phyloP scores from a whole-genome alignment of 345 rosid species.

The Hirschfeldia incana region DNA sequence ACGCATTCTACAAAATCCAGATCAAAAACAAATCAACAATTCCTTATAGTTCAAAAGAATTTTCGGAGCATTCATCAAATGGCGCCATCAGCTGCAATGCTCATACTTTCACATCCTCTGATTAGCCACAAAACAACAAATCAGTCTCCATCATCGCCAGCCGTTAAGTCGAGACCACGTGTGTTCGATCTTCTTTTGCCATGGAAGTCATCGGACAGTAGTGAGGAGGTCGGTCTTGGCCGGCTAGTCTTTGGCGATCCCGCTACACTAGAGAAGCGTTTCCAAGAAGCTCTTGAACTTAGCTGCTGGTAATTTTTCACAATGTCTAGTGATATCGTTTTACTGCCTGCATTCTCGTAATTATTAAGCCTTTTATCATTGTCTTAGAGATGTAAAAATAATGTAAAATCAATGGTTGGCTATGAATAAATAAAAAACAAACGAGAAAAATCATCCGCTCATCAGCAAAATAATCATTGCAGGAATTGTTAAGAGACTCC shows the following conservation, averaged over 20 bases:
- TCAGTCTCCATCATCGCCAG: conserved; percentile 13
- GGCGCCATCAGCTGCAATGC: conserved; percentile 81
- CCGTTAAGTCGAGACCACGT: not conserved
- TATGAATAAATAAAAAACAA: too few relatives aligned
- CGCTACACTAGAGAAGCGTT: conserved; percentile 41
- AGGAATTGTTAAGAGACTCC: too few relatives aligned
- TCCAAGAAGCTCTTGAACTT: conserved; percentile 49
- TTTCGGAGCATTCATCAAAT: conserved; percentile 26
- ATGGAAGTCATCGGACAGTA: conserved; percentile 2
- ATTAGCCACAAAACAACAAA: conserved; percentile 18
- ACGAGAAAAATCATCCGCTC: too few relatives aligned
- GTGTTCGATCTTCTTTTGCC: not conserved
- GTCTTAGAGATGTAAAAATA: not conserved
- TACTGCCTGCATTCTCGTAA: not conserved
- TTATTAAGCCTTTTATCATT: not conserved
- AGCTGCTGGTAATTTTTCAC: conserved; percentile 40
- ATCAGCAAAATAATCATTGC: too few relatives aligned
- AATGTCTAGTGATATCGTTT: not conserved
- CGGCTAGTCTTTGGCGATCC: conserved; percentile 25
- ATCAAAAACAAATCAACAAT: not conserved
- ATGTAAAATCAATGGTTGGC: too few relatives aligned
- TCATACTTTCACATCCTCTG: conserved; percentile 44
- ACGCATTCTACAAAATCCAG: not conserved
- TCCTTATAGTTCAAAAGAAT: not conserved
- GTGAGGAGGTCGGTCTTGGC: conserved; percentile 16